phyloP scores from a whole-genome alignment of 805 yeast genomes.

The Metschnikowia orientalis region DNA sequence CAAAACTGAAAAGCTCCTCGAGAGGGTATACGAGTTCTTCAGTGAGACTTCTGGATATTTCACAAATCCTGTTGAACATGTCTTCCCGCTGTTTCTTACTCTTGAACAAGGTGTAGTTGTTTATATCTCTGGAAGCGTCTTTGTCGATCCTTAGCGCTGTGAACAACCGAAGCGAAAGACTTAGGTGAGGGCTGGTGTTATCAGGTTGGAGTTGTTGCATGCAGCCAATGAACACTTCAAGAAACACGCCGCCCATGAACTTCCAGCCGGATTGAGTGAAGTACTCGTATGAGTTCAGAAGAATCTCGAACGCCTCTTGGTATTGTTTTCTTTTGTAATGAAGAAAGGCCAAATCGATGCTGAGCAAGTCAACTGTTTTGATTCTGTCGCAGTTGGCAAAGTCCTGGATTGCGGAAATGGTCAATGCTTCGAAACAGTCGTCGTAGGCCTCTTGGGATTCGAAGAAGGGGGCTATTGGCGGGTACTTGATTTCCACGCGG shows the following conservation, averaged over 20 bases:
- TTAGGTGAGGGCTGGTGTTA: slow-evolving; percentile 27
- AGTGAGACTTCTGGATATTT: slow-evolving; percentile 5
- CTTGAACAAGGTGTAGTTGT: slow-evolving; percentile 24
- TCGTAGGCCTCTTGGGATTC: slow-evolving; percentile 19
- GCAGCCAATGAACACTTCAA: slow-evolving; percentile 67
- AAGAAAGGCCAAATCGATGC: slow-evolving; percentile 73
- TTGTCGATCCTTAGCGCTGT: slow-evolving; percentile 24
- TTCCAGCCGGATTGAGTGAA: slow-evolving; percentile 75
- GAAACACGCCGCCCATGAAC: slow-evolving; percentile 57
- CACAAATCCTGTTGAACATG: slow-evolving; percentile 5
- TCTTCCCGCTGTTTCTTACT: slow-evolving; percentile 11
- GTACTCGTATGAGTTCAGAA: slow-evolving; percentile 64
- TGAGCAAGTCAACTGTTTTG: slow-evolving; percentile 66
- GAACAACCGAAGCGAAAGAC: slow-evolving; percentile 39
- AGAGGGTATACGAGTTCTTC: slow-evolving; percentile 23
- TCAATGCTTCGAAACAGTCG: slow-evolving; percentile 42
- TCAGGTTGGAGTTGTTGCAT: slow-evolving; percentile 40
- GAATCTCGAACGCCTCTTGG: slow-evolving; percentile 55
- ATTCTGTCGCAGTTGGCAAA: slow-evolving; percentile 50
- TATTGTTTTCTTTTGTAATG: slow-evolving; percentile 56
- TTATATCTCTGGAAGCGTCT: slow-evolving; percentile 21
- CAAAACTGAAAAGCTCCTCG: slow-evolving; percentile 32
- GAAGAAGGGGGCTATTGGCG: slow-evolving; percentile 15
- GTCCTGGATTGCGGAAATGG: slow-evolving; percentile 52
- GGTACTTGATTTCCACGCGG: slow-evolving; percentile 12